A percentile compares a stretch with the other conserved stretches of the same genome.
These are phyloP conservation scores for Rhizopogon vulgaris DNA, from an alignment of 768 basidiomycete genomes.

Conservation along the genomic window DNA sequence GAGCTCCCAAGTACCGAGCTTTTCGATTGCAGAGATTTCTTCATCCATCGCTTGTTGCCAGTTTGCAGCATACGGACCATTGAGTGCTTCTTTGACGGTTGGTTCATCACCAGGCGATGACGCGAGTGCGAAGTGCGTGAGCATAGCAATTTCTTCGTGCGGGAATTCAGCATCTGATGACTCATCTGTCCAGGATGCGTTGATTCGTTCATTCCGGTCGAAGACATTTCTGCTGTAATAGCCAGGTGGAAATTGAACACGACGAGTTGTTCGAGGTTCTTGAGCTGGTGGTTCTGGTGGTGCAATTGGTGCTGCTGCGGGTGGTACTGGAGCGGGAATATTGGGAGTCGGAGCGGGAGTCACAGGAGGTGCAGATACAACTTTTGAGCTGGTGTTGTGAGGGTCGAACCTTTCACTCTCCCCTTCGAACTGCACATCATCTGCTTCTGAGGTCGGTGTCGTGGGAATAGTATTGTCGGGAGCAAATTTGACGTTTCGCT, in stretches of 20 bases:
- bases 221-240: neutral
- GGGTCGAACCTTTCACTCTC: too few species aligned
- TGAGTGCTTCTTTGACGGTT: neutral
- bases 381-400: too few species aligned
- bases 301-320: too few species aligned
- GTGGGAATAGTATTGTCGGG: too few species aligned
- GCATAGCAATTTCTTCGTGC: neutral
- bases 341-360: too few species aligned
- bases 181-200: neutral
- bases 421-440: too few species aligned
- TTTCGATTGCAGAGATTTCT: neutral
- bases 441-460: too few species aligned
- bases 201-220: neutral
- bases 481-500: too few species aligned
- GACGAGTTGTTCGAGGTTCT: neutral
- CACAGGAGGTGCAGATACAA: too few species aligned
- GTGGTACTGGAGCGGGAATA: too few species aligned
- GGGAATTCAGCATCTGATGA: neutral
- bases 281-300: too few species aligned
- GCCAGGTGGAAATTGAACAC: neutral
- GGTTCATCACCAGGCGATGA: neutral
- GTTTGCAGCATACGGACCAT: neutral
- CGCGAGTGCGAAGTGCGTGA: neutral
- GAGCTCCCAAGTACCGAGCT: neutral
- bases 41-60: constrained; percentile 3